A percentile compares a stretch with the other conserved stretches of the same genome.
Conservation (phyloP, 345 rosid species). For the Jatropha curcas region DNA sequence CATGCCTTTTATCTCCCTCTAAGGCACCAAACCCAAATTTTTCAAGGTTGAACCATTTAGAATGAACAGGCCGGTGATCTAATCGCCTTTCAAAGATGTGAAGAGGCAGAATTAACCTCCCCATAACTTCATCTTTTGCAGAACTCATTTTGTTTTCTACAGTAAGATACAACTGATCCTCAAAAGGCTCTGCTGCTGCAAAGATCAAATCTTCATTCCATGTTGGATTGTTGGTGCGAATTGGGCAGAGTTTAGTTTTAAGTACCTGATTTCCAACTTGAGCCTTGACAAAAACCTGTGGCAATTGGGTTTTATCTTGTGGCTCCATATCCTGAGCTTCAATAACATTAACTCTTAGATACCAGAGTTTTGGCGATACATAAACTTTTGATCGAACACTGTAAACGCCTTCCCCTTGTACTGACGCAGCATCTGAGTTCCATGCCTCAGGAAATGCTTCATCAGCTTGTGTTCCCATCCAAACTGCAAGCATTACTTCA, state of each 20-base stretch:
- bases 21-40: constrained; percentile 29
- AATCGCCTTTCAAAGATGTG: constrained; percentile 30
- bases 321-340: constrained; percentile 39
- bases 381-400: constrained; percentile 35
- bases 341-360: constrained; percentile 33
- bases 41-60: constrained; percentile 34
- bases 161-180: constrained; percentile 29
- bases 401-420: constrained; percentile 29
- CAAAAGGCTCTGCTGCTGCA: constrained; percentile 37
- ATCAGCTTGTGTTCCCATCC: constrained; percentile 43
- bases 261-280: constrained; percentile 34
- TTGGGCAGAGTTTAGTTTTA: constrained; percentile 30
- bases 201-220: constrained; percentile 40
- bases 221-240: constrained; percentile 25
- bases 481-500: constrained; percentile 36
- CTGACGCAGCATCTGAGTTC: constrained; percentile 35
- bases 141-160: constrained; percentile 25
- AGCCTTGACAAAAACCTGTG: constrained; percentile 34
- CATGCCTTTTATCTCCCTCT: constrained; percentile 32
- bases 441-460: constrained; percentile 37
- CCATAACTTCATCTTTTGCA: constrained; percentile 30
- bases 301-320: constrained; percentile 19
- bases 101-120: constrained; percentile 17
- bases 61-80: constrained; percentile 32
- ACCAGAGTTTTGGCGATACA: constrained; percentile 38